Evolutionary conservation across 1,284 basidiomycete genomes (phyloP), one percentile per base, ranked within the genome.

Genomic region (Puccinia triticina): DNA sequence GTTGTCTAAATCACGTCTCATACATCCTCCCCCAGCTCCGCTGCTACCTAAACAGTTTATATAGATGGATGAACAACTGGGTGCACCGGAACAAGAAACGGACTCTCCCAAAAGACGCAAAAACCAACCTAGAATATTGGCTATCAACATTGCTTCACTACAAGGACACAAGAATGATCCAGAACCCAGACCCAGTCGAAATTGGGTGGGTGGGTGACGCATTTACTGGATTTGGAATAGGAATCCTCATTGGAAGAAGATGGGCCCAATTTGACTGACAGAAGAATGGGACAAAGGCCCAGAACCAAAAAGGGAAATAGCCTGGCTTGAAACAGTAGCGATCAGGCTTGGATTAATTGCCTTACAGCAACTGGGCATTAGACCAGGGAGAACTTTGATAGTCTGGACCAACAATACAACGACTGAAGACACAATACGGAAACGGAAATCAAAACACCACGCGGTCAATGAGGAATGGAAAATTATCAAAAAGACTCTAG

Each of bases 381-480:
- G n/a, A 16, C 4, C 3, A 43, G 67, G 37, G 37, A 48, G 29
- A 29, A 23, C 11, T 1, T 18, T 71, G 3, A n/a, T 71, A 11
- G 67, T 71, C 3, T 48, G 40, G 67, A 71, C 32, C 2, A 32
- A 69, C 66, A 69, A 69, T n/a, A 69, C 66, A 40, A 71, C 29
- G 2, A 71, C 23, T 2, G 50, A 53, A 23, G 23, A 21, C 4
- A 21, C 23, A 4, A 53, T 53, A 21, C 11, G 50, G 50, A 53
- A 53, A 53, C 7, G 50, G 12, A 53, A 18, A 5, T 71, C 67
- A 0, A 23, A 48, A 12, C n/a, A 71, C 37, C 48, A n/a, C 7
- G 40, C 40, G 12, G 67, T 71, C 0, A 71, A 71, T 26, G 37
- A 71, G 16, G 67, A 71, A 26, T 67, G 64, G 64, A 67, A 67